These are phyloP conservation scores for Diplodia intermedia DNA, from an alignment of 2,329 filamentous ascomycete species.

Conservation along the genomic window DNA sequence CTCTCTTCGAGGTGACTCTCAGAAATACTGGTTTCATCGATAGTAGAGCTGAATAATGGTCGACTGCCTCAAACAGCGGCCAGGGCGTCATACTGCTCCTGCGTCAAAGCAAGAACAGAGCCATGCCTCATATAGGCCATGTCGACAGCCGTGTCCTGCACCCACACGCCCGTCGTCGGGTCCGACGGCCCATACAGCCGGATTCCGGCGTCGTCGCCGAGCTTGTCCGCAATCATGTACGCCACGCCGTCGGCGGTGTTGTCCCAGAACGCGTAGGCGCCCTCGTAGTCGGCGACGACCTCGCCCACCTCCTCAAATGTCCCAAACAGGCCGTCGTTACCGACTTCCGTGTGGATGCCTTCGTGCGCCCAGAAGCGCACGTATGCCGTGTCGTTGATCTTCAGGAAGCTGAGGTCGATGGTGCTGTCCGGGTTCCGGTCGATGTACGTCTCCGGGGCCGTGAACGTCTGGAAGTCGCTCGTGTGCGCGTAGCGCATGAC, in stretches of 20 bases:
- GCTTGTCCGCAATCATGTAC: constrained; percentile 33
- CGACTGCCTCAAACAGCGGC: constrained; percentile 19
- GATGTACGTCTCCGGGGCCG: constrained; percentile 30
- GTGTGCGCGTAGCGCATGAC: constrained; percentile 34
- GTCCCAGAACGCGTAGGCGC: constrained; percentile 34
- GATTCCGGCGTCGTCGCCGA: constrained; percentile 30
- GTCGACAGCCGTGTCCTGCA: constrained; percentile 28
- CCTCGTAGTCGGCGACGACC: constrained; percentile 33
- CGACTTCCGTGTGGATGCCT: constrained; percentile 33
- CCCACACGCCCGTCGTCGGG: constrained; percentile 24
- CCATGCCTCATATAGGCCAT: constrained; percentile 34
- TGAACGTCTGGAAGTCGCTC: constrained; percentile 34
- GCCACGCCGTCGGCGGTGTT: constrained; percentile 30
- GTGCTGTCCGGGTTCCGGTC: constrained; percentile 28
- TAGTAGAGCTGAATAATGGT: too few relatives aligned
- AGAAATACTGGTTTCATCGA: too few relatives aligned
- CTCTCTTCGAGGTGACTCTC: too few relatives aligned
- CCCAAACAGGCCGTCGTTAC: constrained; percentile 34
- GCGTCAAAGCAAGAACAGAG: constrained; percentile 30
- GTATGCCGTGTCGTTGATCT: constrained; percentile 34
- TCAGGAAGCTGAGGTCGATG: constrained; percentile 35
- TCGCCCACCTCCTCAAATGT: constrained; percentile 29
- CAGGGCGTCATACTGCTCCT: constrained; percentile 33
- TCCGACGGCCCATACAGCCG: constrained; percentile 31
- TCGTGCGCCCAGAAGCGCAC: constrained; percentile 34